Evolutionary conservation across 768 basidiomycete genomes (phyloP).

Genomic region (Cyclocybe cylindracea): DNA sequence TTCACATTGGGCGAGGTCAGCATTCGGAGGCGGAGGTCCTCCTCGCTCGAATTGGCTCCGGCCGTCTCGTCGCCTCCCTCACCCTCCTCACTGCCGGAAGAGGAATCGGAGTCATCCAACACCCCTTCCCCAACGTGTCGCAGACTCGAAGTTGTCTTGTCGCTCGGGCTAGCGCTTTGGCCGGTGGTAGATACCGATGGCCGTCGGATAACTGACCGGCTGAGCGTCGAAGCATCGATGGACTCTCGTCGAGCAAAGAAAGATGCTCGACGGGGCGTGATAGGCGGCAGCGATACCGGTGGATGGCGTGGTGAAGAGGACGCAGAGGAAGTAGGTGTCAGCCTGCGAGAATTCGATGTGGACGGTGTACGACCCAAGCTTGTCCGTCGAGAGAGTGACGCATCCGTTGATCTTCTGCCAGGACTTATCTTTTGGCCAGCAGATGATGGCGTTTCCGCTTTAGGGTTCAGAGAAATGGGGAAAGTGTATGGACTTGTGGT

Average conservation of each 20-base stretch:
- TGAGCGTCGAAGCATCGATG: conserved; percentile 31
- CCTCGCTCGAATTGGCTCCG: conserved; percentile 33
- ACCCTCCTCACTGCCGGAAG: conserved; percentile 34
- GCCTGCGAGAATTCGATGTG: conserved; percentile 42
- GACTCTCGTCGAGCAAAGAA: conserved; percentile 40
- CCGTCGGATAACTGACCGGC: conserved; percentile 42
- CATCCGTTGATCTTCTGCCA: conserved; percentile 15
- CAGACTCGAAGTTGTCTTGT: conserved; percentile 41
- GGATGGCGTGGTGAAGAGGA: conserved; percentile 57
- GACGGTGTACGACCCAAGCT: conserved; percentile 24
- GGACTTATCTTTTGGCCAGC: conserved; percentile 13
- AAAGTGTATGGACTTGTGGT: conserved; percentile 11
- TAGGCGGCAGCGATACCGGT: conserved; percentile 42
- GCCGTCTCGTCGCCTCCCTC: conserved; percentile 26
- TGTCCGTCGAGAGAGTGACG: conserved; percentile 12
- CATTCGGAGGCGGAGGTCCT: conserved; percentile 29
- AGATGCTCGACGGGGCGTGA: conserved; percentile 41
- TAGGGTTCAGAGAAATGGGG: conserved; percentile 8
- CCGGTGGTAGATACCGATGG: conserved; percentile 41
- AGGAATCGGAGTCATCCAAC: conserved; percentile 77
- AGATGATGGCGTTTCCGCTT: conserved; percentile 8
- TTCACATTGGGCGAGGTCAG: conserved; percentile 36
- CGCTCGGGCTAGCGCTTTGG: conserved; percentile 41
- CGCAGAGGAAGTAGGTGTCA: conserved; percentile 60
- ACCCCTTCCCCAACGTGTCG: conserved; percentile 77